Percentiles rank a stretch among this genome's conserved stretches.
phyloP scores from a whole-genome alignment of 805 yeast species.

The Blastobotrys muscicola region DNA sequence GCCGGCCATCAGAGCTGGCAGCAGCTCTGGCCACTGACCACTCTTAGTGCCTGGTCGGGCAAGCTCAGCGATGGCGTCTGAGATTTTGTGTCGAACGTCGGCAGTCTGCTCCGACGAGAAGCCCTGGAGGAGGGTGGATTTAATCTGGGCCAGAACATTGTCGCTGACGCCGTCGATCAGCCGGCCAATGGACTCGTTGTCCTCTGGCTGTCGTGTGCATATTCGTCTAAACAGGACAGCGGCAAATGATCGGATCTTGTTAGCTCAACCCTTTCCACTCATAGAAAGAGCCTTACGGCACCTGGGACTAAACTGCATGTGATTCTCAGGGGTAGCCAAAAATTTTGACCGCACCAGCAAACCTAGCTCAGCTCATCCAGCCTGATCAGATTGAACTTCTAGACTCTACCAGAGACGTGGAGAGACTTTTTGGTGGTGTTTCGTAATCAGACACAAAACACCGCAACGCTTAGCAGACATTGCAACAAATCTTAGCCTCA shows the following conservation, averaged over 20 bases:
- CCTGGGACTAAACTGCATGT: not conserved
- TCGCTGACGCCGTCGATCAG: slow-evolving; percentile 63
- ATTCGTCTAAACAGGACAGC: slow-evolving; percentile 87
- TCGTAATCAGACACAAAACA: no score
- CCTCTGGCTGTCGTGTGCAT: slow-evolving; percentile 70
- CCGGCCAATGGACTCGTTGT: slow-evolving; percentile 52
- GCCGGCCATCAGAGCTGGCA: slow-evolving; percentile 67
- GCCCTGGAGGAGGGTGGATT: slow-evolving; percentile 60
- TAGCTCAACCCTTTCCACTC: slow-evolving; percentile 2
- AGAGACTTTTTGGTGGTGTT: no score
- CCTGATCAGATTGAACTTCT: not conserved
- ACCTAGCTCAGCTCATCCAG: not conserved
- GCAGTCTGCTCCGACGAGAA: slow-evolving; percentile 53
- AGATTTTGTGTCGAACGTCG: slow-evolving; percentile 80
- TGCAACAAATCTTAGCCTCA: no score
- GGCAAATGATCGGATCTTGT: slow-evolving; percentile 45
- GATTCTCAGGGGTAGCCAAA: no score
- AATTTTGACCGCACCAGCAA: no score
- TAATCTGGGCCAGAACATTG: slow-evolving; percentile 51
- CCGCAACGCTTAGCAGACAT: no score
- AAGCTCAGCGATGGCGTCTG: slow-evolving; percentile 91
- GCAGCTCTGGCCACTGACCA: slow-evolving; percentile 69
- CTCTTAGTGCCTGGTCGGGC: slow-evolving; percentile 41
- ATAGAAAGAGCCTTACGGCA: not conserved
- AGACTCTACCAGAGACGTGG: not conserved